These are phyloP conservation scores for Oryza rufipogon DNA, from an alignment of 176 grass and related monocot genomes.

Conservation along the genomic window DNA sequence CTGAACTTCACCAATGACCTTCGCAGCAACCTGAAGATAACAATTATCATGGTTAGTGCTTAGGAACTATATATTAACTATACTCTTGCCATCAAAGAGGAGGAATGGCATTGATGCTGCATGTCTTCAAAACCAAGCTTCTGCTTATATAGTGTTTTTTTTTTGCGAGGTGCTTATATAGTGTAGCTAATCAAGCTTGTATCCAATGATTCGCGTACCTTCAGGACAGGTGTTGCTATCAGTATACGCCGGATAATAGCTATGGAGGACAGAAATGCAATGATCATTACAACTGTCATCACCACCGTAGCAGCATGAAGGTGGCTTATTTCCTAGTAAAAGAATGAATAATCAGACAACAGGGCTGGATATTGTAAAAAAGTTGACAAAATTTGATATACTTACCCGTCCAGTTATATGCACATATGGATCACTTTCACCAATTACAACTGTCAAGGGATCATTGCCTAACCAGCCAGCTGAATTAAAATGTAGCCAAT, in stretches of 20 bases:
- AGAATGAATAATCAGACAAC: constrained; percentile 33
- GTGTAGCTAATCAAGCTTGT: not conserved
- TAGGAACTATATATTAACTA: not conserved
- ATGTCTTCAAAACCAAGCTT: not conserved
- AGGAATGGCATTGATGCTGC: not conserved
- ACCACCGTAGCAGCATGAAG: constrained; percentile 70
- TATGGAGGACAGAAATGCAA: constrained; percentile 77
- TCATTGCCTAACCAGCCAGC: constrained; percentile 97
- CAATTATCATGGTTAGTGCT: not conserved
- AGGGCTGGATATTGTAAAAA: constrained; percentile 30
- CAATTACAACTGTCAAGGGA: constrained; percentile 87
- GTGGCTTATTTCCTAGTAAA: constrained; percentile 79
- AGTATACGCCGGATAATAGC: constrained; percentile 86
- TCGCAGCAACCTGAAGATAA: constrained; percentile 80
- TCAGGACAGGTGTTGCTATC: constrained; percentile 81
- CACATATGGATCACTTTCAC: constrained; percentile 82
- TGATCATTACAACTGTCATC: constrained; percentile 89
- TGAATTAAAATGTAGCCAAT: constrained; percentile 49
- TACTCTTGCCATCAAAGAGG: not conserved
- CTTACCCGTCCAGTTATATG: constrained; percentile 84
- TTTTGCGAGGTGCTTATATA: not conserved
- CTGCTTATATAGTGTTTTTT: not conserved
- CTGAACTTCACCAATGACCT: constrained; percentile 95
- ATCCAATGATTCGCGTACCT: constrained; percentile 55
- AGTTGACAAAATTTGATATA: not conserved